Evolutionary conservation across 192 early-diverging fungal species (phyloP), one percentile per base, ranked within the genome.

Genomic region (Mortierella alpina): DNA sequence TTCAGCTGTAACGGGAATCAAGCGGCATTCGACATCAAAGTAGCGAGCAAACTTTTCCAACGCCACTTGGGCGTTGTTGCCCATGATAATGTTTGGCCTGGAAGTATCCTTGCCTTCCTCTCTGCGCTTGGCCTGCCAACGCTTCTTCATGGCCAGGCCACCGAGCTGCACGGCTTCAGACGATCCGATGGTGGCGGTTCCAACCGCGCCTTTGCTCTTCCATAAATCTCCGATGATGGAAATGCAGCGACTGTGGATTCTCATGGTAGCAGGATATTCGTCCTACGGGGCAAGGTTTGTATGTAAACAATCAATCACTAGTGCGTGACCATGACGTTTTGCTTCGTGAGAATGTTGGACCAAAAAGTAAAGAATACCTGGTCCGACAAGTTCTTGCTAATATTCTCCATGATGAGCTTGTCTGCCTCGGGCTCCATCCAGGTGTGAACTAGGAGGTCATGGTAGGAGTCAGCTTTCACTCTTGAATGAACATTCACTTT

Each of bases 361-460:
- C 31, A 31, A 31, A 31, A 31, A 42, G 52, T 44, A 48, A 45
- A 49, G 46, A 10, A 40, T 75, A 86, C 84, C 51, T 80, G 81
- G 71, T 86, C 84, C 57, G 70, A 66, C 17, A 95, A 89, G 81
- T 96, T 95, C 83, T 96, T 95, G 75, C 72, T 84, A 48, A 92
- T 74, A 67, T 90, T 94, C 64, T 95, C 93, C 10, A 86, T 70
- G 58, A 95, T 94, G 60, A 96, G 86, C 70, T 91, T 89, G 20
- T 94, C 89, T 12, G 93, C 94, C 76, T 95, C 92, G 2, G 88
- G 88, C 71, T 96, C 93, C 93, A 94, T 95, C 84, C 88, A 92
- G 13, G 91, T 73, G 12, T 92, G 93, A 22, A 96, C 93, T 81
- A 92, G 20, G 8, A 45, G 22, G 74, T 90, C 31, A 31, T 31